A percentile compares a stretch with the other conserved stretches of the same genome.
Evolutionary conservation across 441 rosid species (phyloP).

Genomic region (Brassica balearica): DNA sequence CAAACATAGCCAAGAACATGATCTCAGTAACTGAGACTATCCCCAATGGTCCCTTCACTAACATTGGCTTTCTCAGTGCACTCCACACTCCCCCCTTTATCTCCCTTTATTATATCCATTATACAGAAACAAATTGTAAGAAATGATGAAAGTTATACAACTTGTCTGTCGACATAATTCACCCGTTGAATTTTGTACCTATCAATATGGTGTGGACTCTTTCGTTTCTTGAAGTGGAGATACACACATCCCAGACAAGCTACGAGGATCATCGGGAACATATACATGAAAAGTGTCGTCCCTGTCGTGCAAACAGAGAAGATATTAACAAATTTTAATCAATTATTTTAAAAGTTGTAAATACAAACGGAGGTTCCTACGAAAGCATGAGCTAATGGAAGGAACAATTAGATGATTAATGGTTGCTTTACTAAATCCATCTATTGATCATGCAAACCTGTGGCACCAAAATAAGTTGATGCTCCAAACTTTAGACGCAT

Average conservation of each 20-base stretch:
- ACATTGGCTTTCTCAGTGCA: constrained; percentile 50
- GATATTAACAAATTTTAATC: constrained; percentile 24
- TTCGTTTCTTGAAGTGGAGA: constrained; percentile 52
- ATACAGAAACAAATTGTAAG: neutral
- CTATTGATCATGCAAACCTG: constrained; percentile 47
- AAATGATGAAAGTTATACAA: neutral
- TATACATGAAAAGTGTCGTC: constrained; percentile 51
- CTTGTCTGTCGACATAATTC: neutral
- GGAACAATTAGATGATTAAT: neutral
- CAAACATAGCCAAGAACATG: constrained; percentile 58
- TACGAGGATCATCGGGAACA: constrained; percentile 58
- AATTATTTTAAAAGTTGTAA: constrained; percentile 24
- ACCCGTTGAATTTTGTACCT: constrained; percentile 38
- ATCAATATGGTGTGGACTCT: neutral
- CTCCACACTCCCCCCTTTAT: constrained; percentile 28
- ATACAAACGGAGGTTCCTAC: neutral
- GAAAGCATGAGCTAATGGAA: neutral
- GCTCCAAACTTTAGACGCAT: constrained; percentile 35
- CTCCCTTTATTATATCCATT: constrained; percentile 17
- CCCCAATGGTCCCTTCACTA: constrained; percentile 75
- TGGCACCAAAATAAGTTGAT: constrained; percentile 54
- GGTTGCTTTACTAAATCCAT: neutral
- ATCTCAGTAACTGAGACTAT: constrained; percentile 64
- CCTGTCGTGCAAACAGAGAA: constrained; percentile 52
- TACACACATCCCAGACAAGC: constrained; percentile 61